Evolutionary conservation across 176 grass and related monocot genomes (phyloP).

Genomic region (Oryza glumipatula): DNA sequence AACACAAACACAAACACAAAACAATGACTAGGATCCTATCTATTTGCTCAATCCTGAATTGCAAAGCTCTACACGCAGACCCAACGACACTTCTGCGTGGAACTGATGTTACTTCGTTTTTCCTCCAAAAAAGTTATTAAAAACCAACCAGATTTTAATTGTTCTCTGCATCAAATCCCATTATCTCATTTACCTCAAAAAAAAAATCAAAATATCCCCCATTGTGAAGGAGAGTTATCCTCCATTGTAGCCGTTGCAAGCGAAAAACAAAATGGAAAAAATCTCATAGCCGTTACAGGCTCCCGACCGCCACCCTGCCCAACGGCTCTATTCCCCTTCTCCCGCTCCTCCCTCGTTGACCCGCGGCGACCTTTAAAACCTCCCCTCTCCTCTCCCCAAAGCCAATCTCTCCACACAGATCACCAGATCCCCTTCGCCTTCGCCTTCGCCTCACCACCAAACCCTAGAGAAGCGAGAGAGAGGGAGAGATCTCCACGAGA

Average conservation of each 20-base stretch:
- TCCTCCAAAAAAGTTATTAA: no score
- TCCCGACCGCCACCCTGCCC: conserved; percentile 15
- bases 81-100: no score
- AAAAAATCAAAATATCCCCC: no score
- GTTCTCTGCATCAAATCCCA: no score
- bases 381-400: conserved; percentile 6
- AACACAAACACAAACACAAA: no score
- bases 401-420: conserved; percentile 16
- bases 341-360: conserved; percentile 49
- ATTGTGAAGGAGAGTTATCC: no score
- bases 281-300: conserved; percentile 44
- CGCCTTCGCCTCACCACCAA: background rate
- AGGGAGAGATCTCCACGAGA: background rate
- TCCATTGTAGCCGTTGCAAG: background rate
- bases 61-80: no score
- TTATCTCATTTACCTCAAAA: no score
- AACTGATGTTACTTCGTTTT: no score
- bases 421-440: background rate
- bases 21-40: no score
- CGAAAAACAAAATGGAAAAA: background rate
- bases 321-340: conserved; percentile 49
- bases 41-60: no score
- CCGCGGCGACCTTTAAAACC: conserved; percentile 45
- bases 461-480: conserved; percentile 22
- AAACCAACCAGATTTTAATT: no score